Evolutionary conservation across 345 rosid species (phyloP).

Genomic region (Anastatica hierochuntica): DNA sequence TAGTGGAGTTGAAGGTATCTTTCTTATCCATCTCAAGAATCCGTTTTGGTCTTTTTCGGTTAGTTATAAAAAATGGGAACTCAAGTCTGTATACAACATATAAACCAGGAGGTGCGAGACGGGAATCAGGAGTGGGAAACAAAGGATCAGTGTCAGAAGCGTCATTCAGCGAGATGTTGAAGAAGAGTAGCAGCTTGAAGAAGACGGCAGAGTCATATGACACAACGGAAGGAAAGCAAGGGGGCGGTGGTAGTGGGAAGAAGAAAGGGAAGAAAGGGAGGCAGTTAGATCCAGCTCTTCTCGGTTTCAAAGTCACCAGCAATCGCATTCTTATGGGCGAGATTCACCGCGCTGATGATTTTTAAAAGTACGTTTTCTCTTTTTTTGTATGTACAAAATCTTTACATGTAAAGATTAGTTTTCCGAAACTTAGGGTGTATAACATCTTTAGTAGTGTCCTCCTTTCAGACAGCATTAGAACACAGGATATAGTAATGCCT

Average conservation of each 20-base stretch:
- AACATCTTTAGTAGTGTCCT: too few relatives aligned
- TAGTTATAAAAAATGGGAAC: background rate
- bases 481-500: too few relatives aligned
- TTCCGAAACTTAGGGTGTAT: background rate
- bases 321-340: slow-evolving; percentile 95
- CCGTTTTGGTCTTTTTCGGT: background rate
- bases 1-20: slow-evolving; percentile 36
- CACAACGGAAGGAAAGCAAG: slow-evolving; percentile 25
- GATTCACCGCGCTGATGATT: slow-evolving; percentile 64
- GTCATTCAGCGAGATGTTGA: slow-evolving; percentile 67
- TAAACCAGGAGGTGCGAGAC: slow-evolving; percentile 22
- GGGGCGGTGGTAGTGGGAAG: slow-evolving; percentile 43
- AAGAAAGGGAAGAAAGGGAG: slow-evolving; percentile 90
- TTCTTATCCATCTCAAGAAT: background rate
- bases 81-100: background rate
- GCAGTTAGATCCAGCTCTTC: slow-evolving; percentile 82
- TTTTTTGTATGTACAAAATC: slow-evolving; percentile 9
- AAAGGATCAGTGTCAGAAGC: slow-evolving; percentile 51
- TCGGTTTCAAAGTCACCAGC: slow-evolving; percentile 86
- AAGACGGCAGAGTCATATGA: slow-evolving; percentile 19
- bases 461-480: too few relatives aligned
- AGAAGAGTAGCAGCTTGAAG: slow-evolving; percentile 16
- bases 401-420: slow-evolving; percentile 6
- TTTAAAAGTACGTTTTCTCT: slow-evolving; percentile 17
- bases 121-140: slow-evolving; percentile 20